Evolutionary conservation across 202 grass and related monocot species (phyloP).

Genomic region (Digitaria exilis): DNA sequence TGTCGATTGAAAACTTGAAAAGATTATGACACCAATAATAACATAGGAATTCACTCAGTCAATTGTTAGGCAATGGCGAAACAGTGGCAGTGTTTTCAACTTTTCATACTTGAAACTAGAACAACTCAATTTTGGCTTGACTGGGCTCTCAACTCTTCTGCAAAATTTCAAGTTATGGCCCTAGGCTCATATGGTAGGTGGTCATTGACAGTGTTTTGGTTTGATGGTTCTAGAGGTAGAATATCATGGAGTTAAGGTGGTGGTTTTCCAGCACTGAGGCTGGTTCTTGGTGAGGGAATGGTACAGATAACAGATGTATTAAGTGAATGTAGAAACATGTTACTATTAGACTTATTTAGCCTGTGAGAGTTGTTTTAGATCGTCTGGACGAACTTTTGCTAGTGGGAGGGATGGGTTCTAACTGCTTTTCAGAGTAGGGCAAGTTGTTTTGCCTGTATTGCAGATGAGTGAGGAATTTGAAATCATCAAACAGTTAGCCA

Average conservation of each 20-base stretch:
- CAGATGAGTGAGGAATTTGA: background rate
- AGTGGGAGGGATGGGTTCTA: background rate
- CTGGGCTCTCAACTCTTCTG: background rate
- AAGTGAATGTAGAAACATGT: background rate
- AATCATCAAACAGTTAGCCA: background rate
- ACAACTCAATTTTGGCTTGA: background rate
- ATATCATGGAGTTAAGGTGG: background rate
- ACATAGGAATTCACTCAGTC: background rate
- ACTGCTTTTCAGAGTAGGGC: background rate
- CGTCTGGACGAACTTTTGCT: background rate
- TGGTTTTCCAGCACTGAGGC: background rate
- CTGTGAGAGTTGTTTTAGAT: background rate
- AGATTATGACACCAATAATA: background rate
- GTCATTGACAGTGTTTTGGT: background rate
- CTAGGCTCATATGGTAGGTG: background rate
- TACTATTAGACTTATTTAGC: background rate
- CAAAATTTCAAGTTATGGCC: background rate
- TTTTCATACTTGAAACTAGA: background rate
- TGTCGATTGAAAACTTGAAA: conserved; percentile 21
- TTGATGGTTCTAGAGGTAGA: background rate
- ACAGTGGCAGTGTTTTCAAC: background rate
- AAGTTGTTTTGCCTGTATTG: background rate
- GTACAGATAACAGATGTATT: background rate
- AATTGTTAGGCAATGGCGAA: background rate
- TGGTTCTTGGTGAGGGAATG: background rate